Evolutionary conservation across 345 rosid species (phyloP).

Genomic region (Passiflora organensis): DNA sequence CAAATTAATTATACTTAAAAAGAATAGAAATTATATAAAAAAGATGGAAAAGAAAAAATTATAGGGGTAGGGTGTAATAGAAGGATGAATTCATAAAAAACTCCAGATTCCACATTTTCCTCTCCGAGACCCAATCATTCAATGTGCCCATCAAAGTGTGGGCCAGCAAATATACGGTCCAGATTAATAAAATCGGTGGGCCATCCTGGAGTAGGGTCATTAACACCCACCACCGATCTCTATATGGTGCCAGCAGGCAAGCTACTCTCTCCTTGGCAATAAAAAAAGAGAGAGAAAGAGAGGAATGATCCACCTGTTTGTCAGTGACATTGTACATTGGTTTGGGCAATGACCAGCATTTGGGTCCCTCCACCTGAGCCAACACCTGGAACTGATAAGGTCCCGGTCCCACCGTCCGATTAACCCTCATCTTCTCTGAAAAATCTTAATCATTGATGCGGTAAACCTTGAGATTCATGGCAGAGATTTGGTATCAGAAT

Average conservation of each 20-base stretch:
- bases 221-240: slow-evolving; percentile 1
- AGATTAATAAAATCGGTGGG: neutral
- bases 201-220: neutral
- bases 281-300: neutral
- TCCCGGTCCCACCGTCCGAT: slow-evolving; percentile 32
- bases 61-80: neutral
- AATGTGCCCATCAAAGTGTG: neutral
- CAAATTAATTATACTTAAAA: too few species aligned
- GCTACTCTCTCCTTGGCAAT: neutral
- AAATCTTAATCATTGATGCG: slow-evolving; percentile 46
- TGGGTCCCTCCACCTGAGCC: slow-evolving; percentile 61
- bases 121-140: neutral
- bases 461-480: slow-evolving; percentile 38
- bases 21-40: too few species aligned
- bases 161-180: neutral
- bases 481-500: slow-evolving; percentile 23
- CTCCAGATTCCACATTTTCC: neutral
- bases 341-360: slow-evolving; percentile 54
- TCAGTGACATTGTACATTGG: slow-evolving; percentile 62
- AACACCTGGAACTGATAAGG: slow-evolving; percentile 66
- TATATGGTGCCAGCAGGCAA: neutral
- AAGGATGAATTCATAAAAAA: neutral
- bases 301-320: slow-evolving; percentile 48
- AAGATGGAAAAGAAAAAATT: neutral
- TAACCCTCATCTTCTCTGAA: slow-evolving; percentile 12